Percentiles rank a stretch among this genome's conserved stretches.
Evolutionary conservation across 2,329 filamentous ascomycete genomes (phyloP).

Genomic region (Sclerotinia sclerotiorum): DNA sequence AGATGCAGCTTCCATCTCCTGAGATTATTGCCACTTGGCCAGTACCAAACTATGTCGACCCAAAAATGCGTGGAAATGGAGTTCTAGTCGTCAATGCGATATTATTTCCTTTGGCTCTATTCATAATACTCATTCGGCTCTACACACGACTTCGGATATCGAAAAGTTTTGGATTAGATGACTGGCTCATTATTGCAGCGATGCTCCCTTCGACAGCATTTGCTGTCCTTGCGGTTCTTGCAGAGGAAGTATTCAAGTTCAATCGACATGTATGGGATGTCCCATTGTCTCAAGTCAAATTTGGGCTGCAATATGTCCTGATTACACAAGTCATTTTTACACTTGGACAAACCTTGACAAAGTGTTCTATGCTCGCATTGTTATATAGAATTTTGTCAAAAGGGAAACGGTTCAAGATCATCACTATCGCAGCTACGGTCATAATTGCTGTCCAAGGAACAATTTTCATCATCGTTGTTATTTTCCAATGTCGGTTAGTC

Average conservation of each 20-base stretch:
- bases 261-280: slow-evolving; percentile 47
- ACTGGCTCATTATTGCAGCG: slow-evolving; percentile 44
- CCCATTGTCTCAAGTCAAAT: slow-evolving; percentile 35
- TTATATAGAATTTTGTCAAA: slow-evolving; percentile 42
- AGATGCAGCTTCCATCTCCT: slow-evolving; percentile 21
- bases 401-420: slow-evolving; percentile 38
- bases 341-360: slow-evolving; percentile 40
- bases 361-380: slow-evolving; percentile 41
- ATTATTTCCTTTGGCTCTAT: slow-evolving; percentile 43
- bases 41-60: slow-evolving; percentile 48
- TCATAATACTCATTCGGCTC: slow-evolving; percentile 46
- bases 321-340: slow-evolving; percentile 43
- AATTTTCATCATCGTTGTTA: slow-evolving; percentile 41
- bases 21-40: slow-evolving; percentile 36
- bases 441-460: slow-evolving; percentile 39
- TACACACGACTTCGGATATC: slow-evolving; percentile 49
- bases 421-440: slow-evolving; percentile 36
- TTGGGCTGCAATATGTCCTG: slow-evolving; percentile 42
- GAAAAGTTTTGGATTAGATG: slow-evolving; percentile 49
- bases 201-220: slow-evolving; percentile 41
- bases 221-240: slow-evolving; percentile 40
- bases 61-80: slow-evolving; percentile 46
- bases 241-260: slow-evolving; percentile 41
- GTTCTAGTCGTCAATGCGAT: slow-evolving; percentile 47
- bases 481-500: slow-evolving; percentile 46